Conservation (phyloP, 148 eudicot genomes). For the Rheum nobile region DNA sequence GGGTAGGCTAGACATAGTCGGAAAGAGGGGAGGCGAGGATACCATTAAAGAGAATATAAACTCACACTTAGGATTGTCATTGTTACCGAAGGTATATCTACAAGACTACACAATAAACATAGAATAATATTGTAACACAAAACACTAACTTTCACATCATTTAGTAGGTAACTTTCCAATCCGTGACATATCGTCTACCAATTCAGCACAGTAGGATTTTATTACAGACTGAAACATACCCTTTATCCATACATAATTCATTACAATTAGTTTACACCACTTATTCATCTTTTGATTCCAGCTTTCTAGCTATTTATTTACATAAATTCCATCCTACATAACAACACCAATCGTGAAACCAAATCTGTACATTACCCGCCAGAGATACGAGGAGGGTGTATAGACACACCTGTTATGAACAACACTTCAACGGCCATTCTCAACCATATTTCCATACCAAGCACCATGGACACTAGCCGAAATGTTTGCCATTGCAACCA, state of each 20-base stretch:
- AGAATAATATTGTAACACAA: too few relatives aligned
- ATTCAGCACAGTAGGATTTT: neutral
- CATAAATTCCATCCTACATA: neutral
- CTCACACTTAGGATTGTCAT: too few relatives aligned
- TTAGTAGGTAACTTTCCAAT: too few relatives aligned
- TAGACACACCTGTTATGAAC: neutral
- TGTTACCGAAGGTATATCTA: too few relatives aligned
- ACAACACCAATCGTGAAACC: neutral
- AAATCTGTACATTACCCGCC: neutral
- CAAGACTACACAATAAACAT: too few relatives aligned
- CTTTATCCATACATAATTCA: neutral
- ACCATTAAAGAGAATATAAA: too few relatives aligned
- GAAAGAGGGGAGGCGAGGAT: too few relatives aligned
- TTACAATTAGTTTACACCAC: neutral
- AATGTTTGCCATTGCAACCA: neutral
- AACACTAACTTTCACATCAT: too few relatives aligned
- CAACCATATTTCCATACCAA: slow-evolving; percentile 7
- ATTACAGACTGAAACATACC: neutral
- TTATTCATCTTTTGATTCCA: neutral
- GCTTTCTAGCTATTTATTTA: neutral
- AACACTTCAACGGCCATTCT: neutral
- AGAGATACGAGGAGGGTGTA: neutral
- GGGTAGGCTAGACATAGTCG: too few relatives aligned
- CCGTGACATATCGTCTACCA: neutral
- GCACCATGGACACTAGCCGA: slow-evolving; percentile 3